These are phyloP conservation scores for Venturia carpophila DNA, from an alignment of 2,329 filamentous ascomycete species.

Conservation along the genomic window DNA sequence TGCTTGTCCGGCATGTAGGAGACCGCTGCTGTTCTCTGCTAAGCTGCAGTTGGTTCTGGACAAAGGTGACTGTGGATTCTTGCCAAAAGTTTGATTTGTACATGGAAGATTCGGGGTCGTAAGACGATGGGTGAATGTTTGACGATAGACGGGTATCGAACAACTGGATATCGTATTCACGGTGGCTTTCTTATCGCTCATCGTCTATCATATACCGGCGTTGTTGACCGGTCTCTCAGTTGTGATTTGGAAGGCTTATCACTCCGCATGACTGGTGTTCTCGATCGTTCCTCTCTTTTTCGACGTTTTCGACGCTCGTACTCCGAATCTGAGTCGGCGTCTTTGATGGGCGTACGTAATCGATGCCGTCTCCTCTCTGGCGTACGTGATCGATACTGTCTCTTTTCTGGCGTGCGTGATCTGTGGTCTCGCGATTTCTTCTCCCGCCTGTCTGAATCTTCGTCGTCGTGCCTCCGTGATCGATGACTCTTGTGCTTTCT, in stretches of 20 bases:
- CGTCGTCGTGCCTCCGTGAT: slow-evolving; percentile 6
- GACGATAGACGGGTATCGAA: too few species aligned
- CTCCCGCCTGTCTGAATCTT: not conserved
- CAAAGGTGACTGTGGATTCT: too few species aligned
- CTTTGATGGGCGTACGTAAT: not conserved
- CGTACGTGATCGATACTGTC: not conserved
- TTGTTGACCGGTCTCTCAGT: slow-evolving; percentile 4
- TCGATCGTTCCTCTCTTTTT: slow-evolving; percentile 5
- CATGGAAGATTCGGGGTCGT: too few species aligned
- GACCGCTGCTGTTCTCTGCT: too few species aligned
- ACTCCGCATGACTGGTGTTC: slow-evolving; percentile 1
- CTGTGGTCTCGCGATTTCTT: slow-evolving; percentile 1
- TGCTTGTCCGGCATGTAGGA: too few species aligned
- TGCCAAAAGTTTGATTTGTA: too few species aligned
- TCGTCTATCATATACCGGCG: slow-evolving; percentile 1
- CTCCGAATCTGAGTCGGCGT: not conserved
- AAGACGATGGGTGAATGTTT: too few species aligned
- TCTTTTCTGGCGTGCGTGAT: not conserved
- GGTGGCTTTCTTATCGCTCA: not conserved
- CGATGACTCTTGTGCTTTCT: slow-evolving; percentile 12
- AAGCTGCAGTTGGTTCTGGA: too few species aligned
- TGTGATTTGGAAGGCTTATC: not conserved
- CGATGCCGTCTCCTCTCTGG: not conserved
- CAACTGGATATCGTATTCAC: too few species aligned
- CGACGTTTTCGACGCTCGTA: slow-evolving; percentile 2